phyloP scores from a whole-genome alignment of 202 grass and related monocot species.

The Panicum hallii region DNA sequence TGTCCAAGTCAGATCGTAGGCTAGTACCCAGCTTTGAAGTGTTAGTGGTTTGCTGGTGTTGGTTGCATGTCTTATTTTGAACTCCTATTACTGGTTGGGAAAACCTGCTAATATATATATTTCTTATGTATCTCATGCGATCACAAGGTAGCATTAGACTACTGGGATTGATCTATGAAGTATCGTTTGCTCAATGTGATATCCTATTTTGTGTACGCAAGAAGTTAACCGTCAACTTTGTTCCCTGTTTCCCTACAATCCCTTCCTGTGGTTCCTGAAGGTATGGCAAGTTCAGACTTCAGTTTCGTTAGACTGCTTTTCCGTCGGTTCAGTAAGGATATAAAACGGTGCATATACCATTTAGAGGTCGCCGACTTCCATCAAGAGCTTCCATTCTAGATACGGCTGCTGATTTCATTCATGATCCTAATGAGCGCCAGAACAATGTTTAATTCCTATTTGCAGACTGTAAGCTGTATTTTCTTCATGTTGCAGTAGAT shows the following conservation, averaged over 20 bases:
- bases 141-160: too few relatives aligned
- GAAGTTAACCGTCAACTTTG: background rate
- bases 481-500: background rate
- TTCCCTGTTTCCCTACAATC: background rate
- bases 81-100: background rate
- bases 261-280: background rate
- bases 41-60: background rate
- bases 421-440: background rate
- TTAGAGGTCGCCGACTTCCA: too few relatives aligned
- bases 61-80: background rate
- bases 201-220: background rate
- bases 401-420: background rate
- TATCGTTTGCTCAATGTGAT: background rate
- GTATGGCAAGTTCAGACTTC: background rate
- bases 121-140: background rate
- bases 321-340: background rate
- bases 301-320: background rate
- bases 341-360: background rate
- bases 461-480: background rate
- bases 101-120: background rate
- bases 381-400: background rate
- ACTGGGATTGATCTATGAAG: background rate
- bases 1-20: slow-evolving; percentile 21
- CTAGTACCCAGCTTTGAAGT: background rate
- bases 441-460: background rate